These are phyloP conservation scores for Mariannaea elegans DNA, from an alignment of 2,329 filamentous ascomycete genomes.

Conservation along the genomic window DNA sequence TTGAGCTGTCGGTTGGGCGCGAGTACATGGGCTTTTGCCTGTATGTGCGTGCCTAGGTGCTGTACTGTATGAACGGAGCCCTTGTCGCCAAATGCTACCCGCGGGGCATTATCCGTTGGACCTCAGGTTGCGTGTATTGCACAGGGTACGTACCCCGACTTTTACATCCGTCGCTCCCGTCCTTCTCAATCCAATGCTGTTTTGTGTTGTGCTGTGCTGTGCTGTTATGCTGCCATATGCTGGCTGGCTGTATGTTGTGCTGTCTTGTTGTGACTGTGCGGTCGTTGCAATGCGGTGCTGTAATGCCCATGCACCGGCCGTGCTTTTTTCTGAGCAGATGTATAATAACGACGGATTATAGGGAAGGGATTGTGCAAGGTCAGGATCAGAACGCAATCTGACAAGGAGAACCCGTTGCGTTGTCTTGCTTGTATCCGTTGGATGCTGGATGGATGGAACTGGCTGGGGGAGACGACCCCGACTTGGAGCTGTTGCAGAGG, in stretches of 20 bases:
- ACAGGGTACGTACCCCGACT: background rate
- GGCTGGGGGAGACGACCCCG: conserved; percentile 15
- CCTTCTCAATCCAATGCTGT: background rate
- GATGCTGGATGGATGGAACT: conserved; percentile 29
- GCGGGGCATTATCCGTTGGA: conserved; percentile 17
- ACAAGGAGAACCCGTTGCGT: conserved; percentile 6
- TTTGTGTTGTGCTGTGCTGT: conserved; percentile 6
- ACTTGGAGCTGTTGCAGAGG: conserved; percentile 5
- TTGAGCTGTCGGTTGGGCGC: conserved; percentile 40
- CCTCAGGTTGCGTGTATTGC: background rate
- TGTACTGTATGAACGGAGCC: background rate
- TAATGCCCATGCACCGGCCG: background rate
- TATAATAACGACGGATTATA: conserved; percentile 14
- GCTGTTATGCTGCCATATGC: conserved; percentile 1
- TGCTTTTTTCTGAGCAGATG: background rate
- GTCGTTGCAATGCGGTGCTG: conserved; percentile 7
- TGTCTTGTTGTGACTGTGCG: conserved; percentile 21
- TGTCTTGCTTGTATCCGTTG: conserved; percentile 1
- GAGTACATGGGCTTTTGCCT: conserved; percentile 29
- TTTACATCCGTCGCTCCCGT: background rate
- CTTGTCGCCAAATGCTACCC: background rate
- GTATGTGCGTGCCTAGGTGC: background rate
- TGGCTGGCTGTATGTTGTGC: conserved; percentile 14
- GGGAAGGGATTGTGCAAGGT: background rate
- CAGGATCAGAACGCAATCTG: background rate